Conservation (phyloP, 306 rosid species). For the Vicia sativa region DNA sequence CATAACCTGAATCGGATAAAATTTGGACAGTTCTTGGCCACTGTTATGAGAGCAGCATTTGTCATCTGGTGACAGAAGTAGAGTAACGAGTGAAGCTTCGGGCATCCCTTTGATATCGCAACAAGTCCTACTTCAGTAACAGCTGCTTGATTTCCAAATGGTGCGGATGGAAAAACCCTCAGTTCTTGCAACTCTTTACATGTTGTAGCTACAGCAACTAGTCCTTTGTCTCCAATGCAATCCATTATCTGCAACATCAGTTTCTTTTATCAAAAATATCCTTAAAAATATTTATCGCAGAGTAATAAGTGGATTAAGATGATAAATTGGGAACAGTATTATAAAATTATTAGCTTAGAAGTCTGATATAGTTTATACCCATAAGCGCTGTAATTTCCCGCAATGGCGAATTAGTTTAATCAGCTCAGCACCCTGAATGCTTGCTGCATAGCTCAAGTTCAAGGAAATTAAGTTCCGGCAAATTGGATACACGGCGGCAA, state of each 20-base stretch:
- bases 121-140: conserved; percentile 88
- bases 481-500: conserved; percentile 68
- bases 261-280: neutral
- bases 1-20: conserved; percentile 82
- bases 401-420: conserved; percentile 59
- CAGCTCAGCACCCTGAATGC: conserved; percentile 64
- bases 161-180: conserved; percentile 85
- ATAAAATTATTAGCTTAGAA: neutral
- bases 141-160: conserved; percentile 53
- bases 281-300: neutral
- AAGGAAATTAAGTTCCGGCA: conserved; percentile 68
- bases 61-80: conserved; percentile 96
- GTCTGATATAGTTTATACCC: conserved; percentile 58
- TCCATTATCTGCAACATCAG: conserved; percentile 66
- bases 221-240: conserved; percentile 84
- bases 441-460: conserved; percentile 90
- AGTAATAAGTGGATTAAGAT: neutral
- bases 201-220: conserved; percentile 65
- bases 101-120: conserved; percentile 82
- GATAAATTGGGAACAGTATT: neutral
- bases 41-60: conserved; percentile 85
- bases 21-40: conserved; percentile 89
- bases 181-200: conserved; percentile 87
- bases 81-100: conserved; percentile 78
- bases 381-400: conserved; percentile 72